Evolutionary conservation across 2,329 filamentous ascomycete species (phyloP), one percentile per base, ranked within the genome.

Genomic region (Colletotrichum sp.): DNA sequence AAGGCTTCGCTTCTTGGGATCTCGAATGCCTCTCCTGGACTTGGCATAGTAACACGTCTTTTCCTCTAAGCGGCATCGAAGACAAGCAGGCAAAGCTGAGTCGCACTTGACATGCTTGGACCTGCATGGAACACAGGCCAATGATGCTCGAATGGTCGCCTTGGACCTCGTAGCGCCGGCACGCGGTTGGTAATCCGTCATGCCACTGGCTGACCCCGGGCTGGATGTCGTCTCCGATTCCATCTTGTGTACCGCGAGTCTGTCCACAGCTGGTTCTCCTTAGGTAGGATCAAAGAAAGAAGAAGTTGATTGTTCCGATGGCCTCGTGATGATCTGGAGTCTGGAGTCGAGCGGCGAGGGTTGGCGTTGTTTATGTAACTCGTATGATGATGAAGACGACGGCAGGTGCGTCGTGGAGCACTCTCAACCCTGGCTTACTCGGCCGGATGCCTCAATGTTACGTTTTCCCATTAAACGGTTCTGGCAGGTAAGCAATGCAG

Each of bases 121-220:
- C 28, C 84, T 85, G 72, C 88, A 90, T 78, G 91, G 90, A 82
- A 88, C 81, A 62, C 85, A 86, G 65, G 85, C 85, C 39, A 86
- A 78, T 13, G 85, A 86, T 28, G 85, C 84, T 68, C 85, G 84
- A 69, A 90, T 87, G 43, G 79, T 81, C 16, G 81, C 79, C 67
- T 83, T 83, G 34, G 82, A 81, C 28, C 79, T 76, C 4, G 66
- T 70, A 8, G 74, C 74, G 3, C 74, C 74, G 22, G 74, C 74
- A 56, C 74, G 74, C 48, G 64, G 60, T 32, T 66, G 66, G 25
- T 60, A 43, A 43, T 76, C 74, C 12, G 65, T 34, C 8, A 25
- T 36, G 28, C 71, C 65, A 52, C 34, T 73, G 30, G 43, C 28
- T 52, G 71, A 71, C 25, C 74, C 65, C 3, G 74, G 64, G 22